Percentiles rank a stretch among this genome's conserved stretches.
phyloP scores from a whole-genome alignment of 225 moss, liverwort and hornwort genomes.

The Straminergon stramineum region DNA sequence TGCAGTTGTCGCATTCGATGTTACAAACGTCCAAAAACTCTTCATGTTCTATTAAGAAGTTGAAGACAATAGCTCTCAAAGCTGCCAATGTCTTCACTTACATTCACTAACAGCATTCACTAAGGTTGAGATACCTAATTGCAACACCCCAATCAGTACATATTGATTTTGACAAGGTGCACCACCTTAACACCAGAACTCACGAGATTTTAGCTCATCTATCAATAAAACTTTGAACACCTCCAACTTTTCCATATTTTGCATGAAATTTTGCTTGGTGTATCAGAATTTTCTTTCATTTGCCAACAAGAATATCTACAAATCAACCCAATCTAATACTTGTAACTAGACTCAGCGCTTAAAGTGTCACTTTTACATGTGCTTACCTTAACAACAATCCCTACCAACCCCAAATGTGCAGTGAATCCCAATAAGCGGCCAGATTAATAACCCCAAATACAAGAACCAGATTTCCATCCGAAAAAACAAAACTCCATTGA shows the following conservation, averaged over 20 bases:
- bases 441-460: not conserved
- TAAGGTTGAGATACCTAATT: not conserved
- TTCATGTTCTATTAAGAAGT: not conserved
- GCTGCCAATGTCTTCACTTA: not conserved
- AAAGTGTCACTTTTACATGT: too few relatives aligned
- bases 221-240: not conserved
- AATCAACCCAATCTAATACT: not conserved
- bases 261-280: not conserved
- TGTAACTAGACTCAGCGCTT: not conserved
- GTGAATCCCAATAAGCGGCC: not conserved
- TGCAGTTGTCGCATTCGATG: not conserved
- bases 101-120: not conserved
- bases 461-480: not conserved
- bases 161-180: not conserved
- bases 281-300: not conserved
- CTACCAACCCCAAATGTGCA: not conserved
- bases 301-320: not conserved
- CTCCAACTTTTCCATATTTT: too few relatives aligned
- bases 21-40: not conserved
- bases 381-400: not conserved
- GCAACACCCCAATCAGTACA: not conserved
- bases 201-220: too few relatives aligned
- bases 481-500: not conserved
- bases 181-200: not conserved
- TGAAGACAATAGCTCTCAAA: not conserved